Conservation (phyloP, 257 asterid species). For the Knoxia roxburghii region DNA sequence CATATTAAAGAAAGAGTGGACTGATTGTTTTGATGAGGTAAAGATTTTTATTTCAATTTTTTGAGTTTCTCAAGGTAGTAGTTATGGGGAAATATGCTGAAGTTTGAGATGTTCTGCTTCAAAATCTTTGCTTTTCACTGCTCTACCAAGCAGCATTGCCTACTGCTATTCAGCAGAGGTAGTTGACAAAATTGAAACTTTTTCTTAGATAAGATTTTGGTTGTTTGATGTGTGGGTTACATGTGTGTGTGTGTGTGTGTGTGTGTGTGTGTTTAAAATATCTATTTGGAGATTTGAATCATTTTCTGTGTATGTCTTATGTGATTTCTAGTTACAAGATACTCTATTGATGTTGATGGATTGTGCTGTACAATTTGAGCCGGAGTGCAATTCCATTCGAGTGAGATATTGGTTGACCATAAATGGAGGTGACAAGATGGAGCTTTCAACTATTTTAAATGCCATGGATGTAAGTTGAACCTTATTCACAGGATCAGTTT, state of each 20-base stretch:
- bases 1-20: constrained; percentile 64
- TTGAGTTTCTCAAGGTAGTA: not conserved
- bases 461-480: constrained; percentile 78
- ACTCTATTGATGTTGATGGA: constrained; percentile 63
- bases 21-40: constrained; percentile 78
- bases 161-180: not conserved
- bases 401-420: constrained; percentile 42
- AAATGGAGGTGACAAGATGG: constrained; percentile 48
- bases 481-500: not conserved
- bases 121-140: not conserved
- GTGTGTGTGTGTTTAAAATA: constrained; percentile 10
- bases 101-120: not conserved
- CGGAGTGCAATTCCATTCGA: constrained; percentile 40
- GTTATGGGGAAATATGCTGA: not conserved
- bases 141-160: not conserved
- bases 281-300: constrained; percentile 38
- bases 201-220: not conserved
- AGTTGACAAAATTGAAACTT: not conserved
- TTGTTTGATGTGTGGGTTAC: too few relatives aligned
- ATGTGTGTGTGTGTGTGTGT: too few relatives aligned
- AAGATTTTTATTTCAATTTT: not conserved
- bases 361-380: constrained; percentile 64
- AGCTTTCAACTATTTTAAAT: constrained; percentile 62
- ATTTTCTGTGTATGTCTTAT: constrained; percentile 49
- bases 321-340: constrained; percentile 81